Evolutionary conservation across 2,329 filamentous ascomycete genomes (phyloP).

Genomic region (Clonostachys solani): DNA sequence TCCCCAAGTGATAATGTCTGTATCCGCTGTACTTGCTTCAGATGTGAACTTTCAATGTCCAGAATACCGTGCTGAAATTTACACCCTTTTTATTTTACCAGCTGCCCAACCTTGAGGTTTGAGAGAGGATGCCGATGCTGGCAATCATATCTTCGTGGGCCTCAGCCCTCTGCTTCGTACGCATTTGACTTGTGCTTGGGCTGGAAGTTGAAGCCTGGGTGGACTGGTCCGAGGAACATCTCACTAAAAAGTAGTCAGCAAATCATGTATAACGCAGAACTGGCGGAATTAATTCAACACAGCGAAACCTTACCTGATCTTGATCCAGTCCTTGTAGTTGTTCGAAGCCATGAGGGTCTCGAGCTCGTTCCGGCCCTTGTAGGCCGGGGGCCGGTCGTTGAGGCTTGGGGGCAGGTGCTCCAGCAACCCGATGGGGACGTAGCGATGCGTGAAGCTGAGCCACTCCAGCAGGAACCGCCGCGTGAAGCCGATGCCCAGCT

Average conservation of each 20-base stretch:
- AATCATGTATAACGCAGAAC: not conserved
- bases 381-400: conserved; percentile 85
- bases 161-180: conserved; percentile 72
- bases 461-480: conserved; percentile 92
- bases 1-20: too few relatives aligned
- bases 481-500: conserved; percentile 87
- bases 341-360: conserved; percentile 89
- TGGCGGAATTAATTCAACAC: not conserved
- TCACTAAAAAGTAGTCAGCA: conserved; percentile 54
- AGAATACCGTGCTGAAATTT: not conserved
- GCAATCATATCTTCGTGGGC: not conserved
- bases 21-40: too few relatives aligned
- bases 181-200: conserved; percentile 97
- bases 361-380: conserved; percentile 78
- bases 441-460: conserved; percentile 89
- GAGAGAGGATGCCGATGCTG: not conserved
- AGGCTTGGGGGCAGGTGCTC: conserved; percentile 85
- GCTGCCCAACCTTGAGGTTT: too few relatives aligned
- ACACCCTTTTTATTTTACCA: too few relatives aligned
- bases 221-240: conserved; percentile 93
- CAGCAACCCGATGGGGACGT: conserved; percentile 83
- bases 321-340: conserved; percentile 98
- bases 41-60: not conserved
- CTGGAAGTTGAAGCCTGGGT: conserved; percentile 87
- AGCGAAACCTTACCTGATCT: conserved; percentile 71